phyloP scores from a whole-genome alignment of 768 basidiomycete genomes.

The Amyloporia xantha region DNA sequence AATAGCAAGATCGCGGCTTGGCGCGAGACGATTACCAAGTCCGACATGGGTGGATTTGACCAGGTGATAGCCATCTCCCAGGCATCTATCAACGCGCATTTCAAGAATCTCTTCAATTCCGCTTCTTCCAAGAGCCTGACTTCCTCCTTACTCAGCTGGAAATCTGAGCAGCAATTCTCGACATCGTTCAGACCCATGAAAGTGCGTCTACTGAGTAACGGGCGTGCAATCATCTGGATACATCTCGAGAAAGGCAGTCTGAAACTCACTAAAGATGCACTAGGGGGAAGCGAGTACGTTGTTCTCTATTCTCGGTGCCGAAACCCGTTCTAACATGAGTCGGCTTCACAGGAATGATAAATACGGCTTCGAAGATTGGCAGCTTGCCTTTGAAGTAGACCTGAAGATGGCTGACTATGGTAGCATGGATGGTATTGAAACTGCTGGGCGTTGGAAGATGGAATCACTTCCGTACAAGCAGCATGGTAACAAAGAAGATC shows the following conservation, averaged over 20 bases:
- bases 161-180: slow-evolving; percentile 12
- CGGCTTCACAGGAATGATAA: slow-evolving; percentile 1
- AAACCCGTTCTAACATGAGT: neutral
- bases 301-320: neutral
- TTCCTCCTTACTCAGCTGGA: slow-evolving; percentile 7
- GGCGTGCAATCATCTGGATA: slow-evolving; percentile 17
- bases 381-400: slow-evolving; percentile 23
- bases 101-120: slow-evolving; percentile 9
- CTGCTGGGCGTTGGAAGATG: slow-evolving; percentile 2
- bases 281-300: slow-evolving; percentile 4
- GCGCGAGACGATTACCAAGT: slow-evolving; percentile 11
- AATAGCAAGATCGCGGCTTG: slow-evolving; percentile 1
- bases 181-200: slow-evolving; percentile 17
- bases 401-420: slow-evolving; percentile 14
- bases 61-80: slow-evolving; percentile 21
- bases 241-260: slow-evolving; percentile 10
- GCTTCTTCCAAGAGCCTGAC: neutral
- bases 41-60: slow-evolving; percentile 20
- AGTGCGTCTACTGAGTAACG: slow-evolving; percentile 17
- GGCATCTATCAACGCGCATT: slow-evolving; percentile 18
- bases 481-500: slow-evolving; percentile 8
- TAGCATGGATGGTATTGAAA: neutral
- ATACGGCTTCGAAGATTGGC: slow-evolving; percentile 10
- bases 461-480: slow-evolving; percentile 11
- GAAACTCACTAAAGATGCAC: slow-evolving; percentile 4